A percentile compares a stretch with the other conserved stretches of the same genome.
Evolutionary conservation across 2,329 filamentous ascomycete species (phyloP).

Genomic region (Sporothrix phasma): DNA sequence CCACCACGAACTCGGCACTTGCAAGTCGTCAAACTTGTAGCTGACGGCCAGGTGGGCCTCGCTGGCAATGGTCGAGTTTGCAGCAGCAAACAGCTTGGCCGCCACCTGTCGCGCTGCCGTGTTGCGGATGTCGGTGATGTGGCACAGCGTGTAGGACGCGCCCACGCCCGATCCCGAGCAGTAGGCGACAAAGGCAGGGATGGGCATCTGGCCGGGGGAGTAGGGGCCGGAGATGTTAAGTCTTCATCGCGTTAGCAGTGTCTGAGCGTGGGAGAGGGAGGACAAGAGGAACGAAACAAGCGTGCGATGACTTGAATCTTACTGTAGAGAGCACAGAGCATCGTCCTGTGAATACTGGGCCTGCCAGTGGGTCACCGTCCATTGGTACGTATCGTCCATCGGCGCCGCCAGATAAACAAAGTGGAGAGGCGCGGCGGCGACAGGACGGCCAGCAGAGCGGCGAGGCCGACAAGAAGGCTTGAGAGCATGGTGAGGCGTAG

Average conservation of each 20-base stretch:
- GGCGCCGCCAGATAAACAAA: not conserved
- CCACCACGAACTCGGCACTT: constrained; percentile 7
- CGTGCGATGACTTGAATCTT: no score
- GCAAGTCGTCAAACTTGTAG: constrained; percentile 24
- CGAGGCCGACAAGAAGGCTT: not conserved
- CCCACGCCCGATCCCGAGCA: constrained; percentile 23
- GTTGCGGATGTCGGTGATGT: constrained; percentile 19
- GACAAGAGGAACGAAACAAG: no score
- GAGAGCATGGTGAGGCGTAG: not conserved
- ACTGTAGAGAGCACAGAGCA: not conserved
- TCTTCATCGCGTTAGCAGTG: not conserved
- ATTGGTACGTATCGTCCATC: constrained; percentile 1
- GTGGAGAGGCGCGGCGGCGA: not conserved
- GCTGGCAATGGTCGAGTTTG: constrained; percentile 15
- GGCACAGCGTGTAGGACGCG: constrained; percentile 23
- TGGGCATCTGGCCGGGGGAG: constrained; percentile 21
- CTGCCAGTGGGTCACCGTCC: constrained; percentile 1
- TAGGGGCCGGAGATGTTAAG: constrained; percentile 25
- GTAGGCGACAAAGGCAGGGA: constrained; percentile 26
- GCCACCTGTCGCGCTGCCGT: constrained; percentile 22
- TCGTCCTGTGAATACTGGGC: not conserved
- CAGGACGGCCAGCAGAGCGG: not conserved
- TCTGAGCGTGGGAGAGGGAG: not conserved
- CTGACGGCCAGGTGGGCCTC: constrained; percentile 26
- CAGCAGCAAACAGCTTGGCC: constrained; percentile 25